Base-by-base conservation (phyloP, 345 rosid species). In the Atalantia buxifolia region DNA sequence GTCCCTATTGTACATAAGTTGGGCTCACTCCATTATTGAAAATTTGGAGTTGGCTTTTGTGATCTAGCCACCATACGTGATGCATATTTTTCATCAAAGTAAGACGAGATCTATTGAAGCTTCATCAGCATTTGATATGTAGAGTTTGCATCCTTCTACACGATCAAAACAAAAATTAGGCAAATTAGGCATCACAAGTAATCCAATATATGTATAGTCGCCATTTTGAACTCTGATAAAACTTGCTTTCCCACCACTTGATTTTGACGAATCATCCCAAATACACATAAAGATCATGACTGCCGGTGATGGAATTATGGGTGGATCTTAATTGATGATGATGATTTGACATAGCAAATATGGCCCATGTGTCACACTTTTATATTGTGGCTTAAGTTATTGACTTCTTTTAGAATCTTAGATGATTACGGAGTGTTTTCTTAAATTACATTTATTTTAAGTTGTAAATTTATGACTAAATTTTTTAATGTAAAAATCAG, bases 361-460 rank as follows among this genome's bases (percentile, higher is more conserved):
- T 73, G 76, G 35, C 66, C 56, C 76, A 59, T 18, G 7, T 9
- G 18, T 73, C 76, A 59, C n/a, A 14, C 35, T 36, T 73, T 36
- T 40, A 6, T 36, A n/a, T n/a, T n/a, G 14, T 2, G 31, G 13
- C 18, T 33, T 4, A 33, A 56, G 30, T 21, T 31, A 0, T 71
- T 50, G 25, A 55, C 75, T 53, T 22, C 6, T 31, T 55, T 12
- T 42, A 38, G 42, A 38, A 38, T 38, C 7, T 38, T 38, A 42
- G 16, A 42, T 12, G 16, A 42, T 42, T 42, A 42, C 16, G 16
- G 14, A 42, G 13, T 10, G 50, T 12, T 12, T 42, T 12, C 4
- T 42, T 42, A 10, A 42, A 42, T 42, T 42, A 42, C 16, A 12
- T 42, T 42, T 45, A 13, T 3, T 1, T 1, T 45, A 45, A 45